A percentile compares a stretch with the other conserved stretches of the same genome.
These are phyloP conservation scores for Trypanosoma avium DNA, from an alignment of 208 protist species.

Conservation along the genomic window DNA sequence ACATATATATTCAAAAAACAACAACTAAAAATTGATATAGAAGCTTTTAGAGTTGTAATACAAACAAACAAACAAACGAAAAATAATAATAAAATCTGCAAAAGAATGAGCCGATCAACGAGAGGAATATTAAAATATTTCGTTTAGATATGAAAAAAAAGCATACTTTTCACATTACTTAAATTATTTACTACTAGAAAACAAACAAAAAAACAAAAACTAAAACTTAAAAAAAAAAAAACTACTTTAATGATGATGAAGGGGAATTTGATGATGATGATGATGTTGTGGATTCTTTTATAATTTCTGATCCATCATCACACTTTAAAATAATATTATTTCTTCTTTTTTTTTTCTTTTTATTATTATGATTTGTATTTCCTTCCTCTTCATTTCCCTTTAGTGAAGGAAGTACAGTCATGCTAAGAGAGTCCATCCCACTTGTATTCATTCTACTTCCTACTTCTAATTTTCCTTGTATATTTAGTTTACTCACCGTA, in stretches of 20 bases:
- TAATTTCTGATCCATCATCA: constrained; percentile 1
- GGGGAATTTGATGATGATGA: not conserved
- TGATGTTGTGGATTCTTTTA: constrained; percentile 6
- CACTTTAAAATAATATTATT: not conserved
- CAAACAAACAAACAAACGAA: not conserved
- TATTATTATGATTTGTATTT: not conserved
- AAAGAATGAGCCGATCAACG: too few species aligned
- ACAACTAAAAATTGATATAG: too few species aligned
- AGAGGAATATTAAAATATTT: too few species aligned
- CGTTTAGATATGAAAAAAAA: too few species aligned
- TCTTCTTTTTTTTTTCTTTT: not conserved
- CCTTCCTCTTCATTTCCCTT: not conserved
- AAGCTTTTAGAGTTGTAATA: too few species aligned
- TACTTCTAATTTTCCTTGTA: not conserved
- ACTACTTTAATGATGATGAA: not conserved
- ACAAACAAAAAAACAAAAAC: too few species aligned
- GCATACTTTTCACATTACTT: too few species aligned
- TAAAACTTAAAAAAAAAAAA: too few species aligned
- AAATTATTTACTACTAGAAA: too few species aligned
- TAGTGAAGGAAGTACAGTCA: not conserved
- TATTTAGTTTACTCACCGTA: not conserved
- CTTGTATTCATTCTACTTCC: not conserved
- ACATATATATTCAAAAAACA: too few species aligned
- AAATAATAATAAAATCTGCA: not conserved
- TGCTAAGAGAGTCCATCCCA: not conserved